phyloP scores from a whole-genome alignment of 345 rosid genomes.

The Bruguiera gymnorhiza region DNA sequence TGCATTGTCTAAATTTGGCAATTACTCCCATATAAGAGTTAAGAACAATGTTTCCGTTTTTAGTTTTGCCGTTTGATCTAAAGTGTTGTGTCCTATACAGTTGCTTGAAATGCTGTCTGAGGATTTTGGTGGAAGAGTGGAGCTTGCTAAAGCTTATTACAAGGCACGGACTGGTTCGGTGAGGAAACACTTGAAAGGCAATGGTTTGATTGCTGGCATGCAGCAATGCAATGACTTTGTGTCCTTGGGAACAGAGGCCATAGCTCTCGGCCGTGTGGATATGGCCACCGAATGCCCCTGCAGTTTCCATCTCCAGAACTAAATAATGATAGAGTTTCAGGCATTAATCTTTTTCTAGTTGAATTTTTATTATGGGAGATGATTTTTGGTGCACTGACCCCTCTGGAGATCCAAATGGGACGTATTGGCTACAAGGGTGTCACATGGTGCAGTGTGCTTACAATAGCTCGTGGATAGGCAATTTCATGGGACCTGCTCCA shows the following conservation, averaged over 20 bases:
- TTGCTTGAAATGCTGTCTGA: no score
- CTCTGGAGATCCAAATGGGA: constrained; percentile 18
- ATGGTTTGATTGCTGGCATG: no score
- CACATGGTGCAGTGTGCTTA: constrained; percentile 27
- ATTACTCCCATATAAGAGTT: no score
- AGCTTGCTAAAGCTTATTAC: no score
- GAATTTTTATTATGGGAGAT: background rate
- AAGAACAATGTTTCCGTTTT: no score
- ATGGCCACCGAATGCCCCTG: constrained; percentile 8
- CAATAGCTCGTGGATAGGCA: constrained; percentile 27
- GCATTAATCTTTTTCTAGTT: background rate
- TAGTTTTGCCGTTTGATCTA: no score
- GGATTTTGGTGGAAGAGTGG: no score
- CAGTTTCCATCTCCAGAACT: no score
- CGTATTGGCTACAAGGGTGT: constrained; percentile 22
- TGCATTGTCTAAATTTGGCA: no score
- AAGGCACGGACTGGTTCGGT: no score
- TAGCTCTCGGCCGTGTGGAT: constrained; percentile 80
- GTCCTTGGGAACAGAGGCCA: constrained; percentile 81
- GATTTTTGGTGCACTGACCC: constrained; percentile 21
- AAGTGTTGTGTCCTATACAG: no score
- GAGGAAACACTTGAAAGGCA: no score
- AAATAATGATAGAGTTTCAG: background rate
- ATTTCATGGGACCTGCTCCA: constrained; percentile 38
- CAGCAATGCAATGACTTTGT: constrained; percentile 56